These are phyloP conservation scores for Phytophthora pini DNA, from an alignment of 352 stramenopile genomes.

Conservation along the genomic window DNA sequence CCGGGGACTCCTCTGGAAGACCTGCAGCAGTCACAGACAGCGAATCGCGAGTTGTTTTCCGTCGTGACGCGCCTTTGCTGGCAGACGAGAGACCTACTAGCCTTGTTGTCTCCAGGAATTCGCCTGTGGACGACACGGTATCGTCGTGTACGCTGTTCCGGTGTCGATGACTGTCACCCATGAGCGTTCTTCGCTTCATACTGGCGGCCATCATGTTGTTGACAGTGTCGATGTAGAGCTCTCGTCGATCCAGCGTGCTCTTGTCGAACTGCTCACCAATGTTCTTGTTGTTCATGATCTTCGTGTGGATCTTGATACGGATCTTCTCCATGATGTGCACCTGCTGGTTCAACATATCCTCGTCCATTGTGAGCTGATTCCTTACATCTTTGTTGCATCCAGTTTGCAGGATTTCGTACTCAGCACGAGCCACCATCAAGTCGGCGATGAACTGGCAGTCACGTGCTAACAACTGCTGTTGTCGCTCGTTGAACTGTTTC, in stretches of 20 bases:
- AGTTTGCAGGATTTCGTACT: slow-evolving; percentile 77
- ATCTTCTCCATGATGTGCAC: slow-evolving; percentile 73
- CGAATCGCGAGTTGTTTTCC: slow-evolving; percentile 37
- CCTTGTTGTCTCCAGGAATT: slow-evolving; percentile 62
- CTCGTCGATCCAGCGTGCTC: slow-evolving; percentile 72
- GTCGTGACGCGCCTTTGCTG: slow-evolving; percentile 24
- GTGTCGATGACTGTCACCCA: slow-evolving; percentile 19
- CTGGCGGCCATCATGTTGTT: slow-evolving; percentile 80
- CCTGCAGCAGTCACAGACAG: slow-evolving; percentile 40
- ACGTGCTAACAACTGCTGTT: slow-evolving; percentile 78
- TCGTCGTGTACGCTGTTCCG: slow-evolving; percentile 33
- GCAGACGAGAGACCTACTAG: slow-evolving; percentile 33
- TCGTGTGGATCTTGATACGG: slow-evolving; percentile 76
- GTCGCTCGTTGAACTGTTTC: slow-evolving; percentile 84
- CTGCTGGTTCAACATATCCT: slow-evolving; percentile 78
- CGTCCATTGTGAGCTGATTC: slow-evolving; percentile 51
- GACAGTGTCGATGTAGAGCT: slow-evolving; percentile 84
- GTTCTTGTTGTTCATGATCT: slow-evolving; percentile 93
- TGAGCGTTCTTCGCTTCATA: slow-evolving; percentile 74
- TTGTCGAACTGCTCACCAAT: slow-evolving; percentile 90
- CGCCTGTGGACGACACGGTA: slow-evolving; percentile 19
- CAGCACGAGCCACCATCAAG: slow-evolving; percentile 72
- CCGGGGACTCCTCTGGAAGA: slow-evolving; percentile 37
- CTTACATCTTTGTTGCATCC: slow-evolving; percentile 72
- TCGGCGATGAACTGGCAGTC: slow-evolving; percentile 88